Percentiles rank a stretch among this genome's conserved stretches.
Evolutionary conservation across 176 grass and related monocot species (phyloP).

Genomic region (Thalia dealbata): DNA sequence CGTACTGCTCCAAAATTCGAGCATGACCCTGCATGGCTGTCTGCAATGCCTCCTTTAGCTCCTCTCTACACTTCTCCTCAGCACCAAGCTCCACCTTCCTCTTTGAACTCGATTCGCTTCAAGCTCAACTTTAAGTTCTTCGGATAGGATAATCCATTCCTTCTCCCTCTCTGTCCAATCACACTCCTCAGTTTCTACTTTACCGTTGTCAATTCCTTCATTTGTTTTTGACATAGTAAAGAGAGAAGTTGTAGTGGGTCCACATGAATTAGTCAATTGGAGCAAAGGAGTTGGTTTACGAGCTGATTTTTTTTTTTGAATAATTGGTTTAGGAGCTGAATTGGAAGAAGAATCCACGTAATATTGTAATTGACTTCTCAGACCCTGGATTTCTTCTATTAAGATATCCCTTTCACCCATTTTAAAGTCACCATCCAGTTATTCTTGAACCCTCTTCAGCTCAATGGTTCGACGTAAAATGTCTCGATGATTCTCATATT

Average conservation of each 20-base stretch:
- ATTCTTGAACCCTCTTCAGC: slow-evolving; percentile 59
- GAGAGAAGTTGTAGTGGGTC: slow-evolving; percentile 19
- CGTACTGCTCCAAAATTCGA: slow-evolving; percentile 85
- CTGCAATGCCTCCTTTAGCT: slow-evolving; percentile 82
- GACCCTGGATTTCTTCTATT: slow-evolving; percentile 81
- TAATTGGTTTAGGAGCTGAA: no score
- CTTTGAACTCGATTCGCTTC: slow-evolving; percentile 42
- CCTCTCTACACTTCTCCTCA: slow-evolving; percentile 70
- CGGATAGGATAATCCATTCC: slow-evolving; percentile 74
- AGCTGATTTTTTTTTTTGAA: no score
- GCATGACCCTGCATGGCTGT: slow-evolving; percentile 87
- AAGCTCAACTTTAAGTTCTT: slow-evolving; percentile 81
- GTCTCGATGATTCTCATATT: slow-evolving; percentile 87
- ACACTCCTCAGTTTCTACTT: slow-evolving; percentile 18
- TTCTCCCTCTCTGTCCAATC: slow-evolving; percentile 56
- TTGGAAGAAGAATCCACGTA: slow-evolving; percentile 50
- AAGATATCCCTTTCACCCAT: slow-evolving; percentile 72
- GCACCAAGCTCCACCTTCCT: slow-evolving; percentile 57
- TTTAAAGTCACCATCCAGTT: slow-evolving; percentile 47
- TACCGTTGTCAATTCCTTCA: slow-evolving; percentile 34
- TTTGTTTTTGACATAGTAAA: slow-evolving; percentile 34
- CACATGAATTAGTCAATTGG: slow-evolving; percentile 27
- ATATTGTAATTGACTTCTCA: slow-evolving; percentile 72
- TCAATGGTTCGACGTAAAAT: slow-evolving; percentile 57
- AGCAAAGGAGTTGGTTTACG: slow-evolving; percentile 27